phyloP scores from a whole-genome alignment of 306 rosid species.

The Inga leiocalycina region DNA sequence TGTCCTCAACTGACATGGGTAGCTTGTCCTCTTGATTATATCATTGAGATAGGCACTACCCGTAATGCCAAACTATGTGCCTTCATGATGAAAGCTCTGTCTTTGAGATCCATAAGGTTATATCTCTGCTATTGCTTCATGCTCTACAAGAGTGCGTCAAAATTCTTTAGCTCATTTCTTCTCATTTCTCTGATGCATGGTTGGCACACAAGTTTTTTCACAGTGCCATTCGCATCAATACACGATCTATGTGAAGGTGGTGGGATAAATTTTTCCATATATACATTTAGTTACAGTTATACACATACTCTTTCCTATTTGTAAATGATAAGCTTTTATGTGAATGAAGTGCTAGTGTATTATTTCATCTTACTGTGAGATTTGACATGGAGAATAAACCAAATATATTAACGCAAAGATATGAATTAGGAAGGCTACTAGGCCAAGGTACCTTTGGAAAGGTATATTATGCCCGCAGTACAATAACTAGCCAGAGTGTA shows the following conservation, averaged over 20 bases:
- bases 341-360: slow-evolving; percentile 26
- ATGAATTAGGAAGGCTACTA: slow-evolving; percentile 53
- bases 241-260: slow-evolving; percentile 52
- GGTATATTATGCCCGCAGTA: slow-evolving; percentile 52
- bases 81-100: slow-evolving; percentile 29
- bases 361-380: slow-evolving; percentile 32
- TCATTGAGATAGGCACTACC: slow-evolving; percentile 29
- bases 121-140: slow-evolving; percentile 28
- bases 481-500: slow-evolving; percentile 43
- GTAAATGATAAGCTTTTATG: slow-evolving; percentile 23
- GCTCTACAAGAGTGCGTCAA: slow-evolving; percentile 33
- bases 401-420: slow-evolving; percentile 51
- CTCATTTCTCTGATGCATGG: slow-evolving; percentile 32
- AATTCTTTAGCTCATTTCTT: slow-evolving; percentile 26
- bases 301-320: neutral
- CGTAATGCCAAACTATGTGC: slow-evolving; percentile 70
- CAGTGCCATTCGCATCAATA: slow-evolving; percentile 39
- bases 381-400: slow-evolving; percentile 48
- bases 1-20: slow-evolving; percentile 14
- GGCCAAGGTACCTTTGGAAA: slow-evolving; percentile 66
- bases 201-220: slow-evolving; percentile 37
- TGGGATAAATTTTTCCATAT: slow-evolving; percentile 31
- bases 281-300: neutral
- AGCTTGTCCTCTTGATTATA: slow-evolving; percentile 22
- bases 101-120: slow-evolving; percentile 43